A percentile compares a stretch with the other conserved stretches of the same genome.
Evolutionary conservation across 306 rosid species (phyloP).

Genomic region (Abrus pulchellus): DNA sequence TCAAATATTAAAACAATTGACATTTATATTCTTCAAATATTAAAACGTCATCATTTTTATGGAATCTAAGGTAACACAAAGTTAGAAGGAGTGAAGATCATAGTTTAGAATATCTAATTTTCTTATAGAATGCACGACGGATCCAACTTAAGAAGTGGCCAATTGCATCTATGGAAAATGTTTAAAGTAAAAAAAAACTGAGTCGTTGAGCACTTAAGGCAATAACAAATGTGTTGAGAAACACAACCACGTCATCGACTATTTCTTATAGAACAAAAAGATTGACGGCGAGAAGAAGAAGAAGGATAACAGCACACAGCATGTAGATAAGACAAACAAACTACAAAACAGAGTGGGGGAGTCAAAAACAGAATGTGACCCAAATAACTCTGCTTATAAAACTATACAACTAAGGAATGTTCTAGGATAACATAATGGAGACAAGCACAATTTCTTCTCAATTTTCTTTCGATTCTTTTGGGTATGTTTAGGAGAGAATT

Average conservation of each 20-base stretch:
- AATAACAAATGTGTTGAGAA: not conserved
- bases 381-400: too few relatives aligned
- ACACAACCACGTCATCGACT: not conserved
- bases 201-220: not conserved
- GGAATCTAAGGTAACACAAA: not conserved
- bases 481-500: too few relatives aligned
- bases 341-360: too few relatives aligned
- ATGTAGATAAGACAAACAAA: not conserved
- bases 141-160: slow-evolving; percentile 3
- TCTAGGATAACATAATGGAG: too few relatives aligned
- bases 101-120: not conserved
- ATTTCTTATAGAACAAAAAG: not conserved
- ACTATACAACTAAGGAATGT: too few relatives aligned
- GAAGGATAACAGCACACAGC: not conserved
- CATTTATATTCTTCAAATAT: too few relatives aligned
- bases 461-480: too few relatives aligned
- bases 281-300: not conserved
- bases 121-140: not conserved
- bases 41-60: too few relatives aligned
- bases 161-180: not conserved
- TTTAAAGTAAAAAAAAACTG: not conserved
- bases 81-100: slow-evolving; percentile 1
- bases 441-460: too few relatives aligned
- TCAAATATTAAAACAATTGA: too few relatives aligned
- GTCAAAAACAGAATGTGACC: too few relatives aligned